These are phyloP conservation scores for Mixia osmundae DNA, from an alignment of 1,284 basidiomycete genomes.

Conservation along the genomic window DNA sequence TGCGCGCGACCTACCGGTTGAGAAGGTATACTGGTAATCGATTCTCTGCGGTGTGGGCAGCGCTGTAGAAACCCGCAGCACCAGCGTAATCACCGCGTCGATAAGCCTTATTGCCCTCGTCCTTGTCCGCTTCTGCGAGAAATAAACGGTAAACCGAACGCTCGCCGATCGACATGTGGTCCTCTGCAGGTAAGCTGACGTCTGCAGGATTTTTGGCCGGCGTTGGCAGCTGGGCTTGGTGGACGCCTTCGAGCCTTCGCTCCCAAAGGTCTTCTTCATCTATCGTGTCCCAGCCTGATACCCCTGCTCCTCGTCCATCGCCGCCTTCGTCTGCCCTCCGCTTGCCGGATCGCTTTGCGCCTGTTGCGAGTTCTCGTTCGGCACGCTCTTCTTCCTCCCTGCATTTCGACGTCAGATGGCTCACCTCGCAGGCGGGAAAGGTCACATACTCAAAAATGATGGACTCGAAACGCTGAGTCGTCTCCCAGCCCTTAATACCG, in stretches of 20 bases:
- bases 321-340: too few relatives aligned
- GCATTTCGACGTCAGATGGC: too few relatives aligned
- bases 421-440: too few relatives aligned
- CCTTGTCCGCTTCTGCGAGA: constrained; percentile 18
- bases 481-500: too few relatives aligned
- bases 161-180: constrained; percentile 4
- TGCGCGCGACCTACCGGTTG: too few relatives aligned
- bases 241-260: constrained; percentile 2
- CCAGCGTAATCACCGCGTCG: constrained; percentile 17
- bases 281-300: too few relatives aligned
- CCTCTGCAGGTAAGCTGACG: background rate
- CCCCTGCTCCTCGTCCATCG: too few relatives aligned
- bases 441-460: too few relatives aligned
- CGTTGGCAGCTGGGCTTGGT: background rate
- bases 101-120: constrained; percentile 20
- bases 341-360: too few relatives aligned
- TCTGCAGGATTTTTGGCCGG: background rate
- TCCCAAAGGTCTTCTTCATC: constrained; percentile 9
- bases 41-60: constrained; percentile 6
- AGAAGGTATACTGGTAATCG: constrained; percentile 7
- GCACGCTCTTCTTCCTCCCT: too few relatives aligned
- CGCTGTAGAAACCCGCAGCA: constrained; percentile 17
- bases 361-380: too few relatives aligned
- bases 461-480: too few relatives aligned
- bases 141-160: constrained; percentile 5